phyloP scores from a whole-genome alignment of 192 early-diverging fungal genomes.

The Tieghemiomyces parasiticus region DNA sequence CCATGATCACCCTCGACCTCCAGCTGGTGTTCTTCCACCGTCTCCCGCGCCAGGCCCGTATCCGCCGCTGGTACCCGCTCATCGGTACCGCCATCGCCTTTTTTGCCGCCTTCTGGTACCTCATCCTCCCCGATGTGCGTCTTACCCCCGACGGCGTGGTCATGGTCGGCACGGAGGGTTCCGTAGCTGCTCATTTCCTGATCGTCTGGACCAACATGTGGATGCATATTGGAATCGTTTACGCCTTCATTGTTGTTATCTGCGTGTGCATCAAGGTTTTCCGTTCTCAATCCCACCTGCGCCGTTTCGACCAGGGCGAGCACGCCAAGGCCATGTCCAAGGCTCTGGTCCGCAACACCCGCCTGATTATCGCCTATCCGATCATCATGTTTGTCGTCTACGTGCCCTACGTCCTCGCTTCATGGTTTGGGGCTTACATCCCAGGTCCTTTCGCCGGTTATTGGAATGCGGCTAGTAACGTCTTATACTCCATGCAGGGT shows the following conservation, averaged over 20 bases:
- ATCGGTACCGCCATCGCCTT: background rate
- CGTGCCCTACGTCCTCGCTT: slow-evolving; percentile 1
- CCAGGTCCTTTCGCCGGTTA: background rate
- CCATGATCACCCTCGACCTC: background rate
- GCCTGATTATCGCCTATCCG: slow-evolving; percentile 10
- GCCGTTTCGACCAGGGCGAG: background rate
- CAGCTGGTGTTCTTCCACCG: background rate
- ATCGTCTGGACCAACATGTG: background rate
- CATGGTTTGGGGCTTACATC: slow-evolving; percentile 5
- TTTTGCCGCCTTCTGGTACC: background rate
- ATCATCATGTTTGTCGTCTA: slow-evolving; percentile 1
- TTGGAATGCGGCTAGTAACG: background rate
- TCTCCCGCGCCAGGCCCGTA: background rate
- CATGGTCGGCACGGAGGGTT: background rate
- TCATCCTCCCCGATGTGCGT: background rate
- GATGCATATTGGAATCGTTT: background rate
- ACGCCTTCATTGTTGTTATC: background rate
- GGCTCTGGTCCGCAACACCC: slow-evolving; percentile 11
- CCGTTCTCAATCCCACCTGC: background rate
- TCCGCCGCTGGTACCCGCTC: background rate
- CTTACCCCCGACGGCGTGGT: background rate
- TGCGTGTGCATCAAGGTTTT: slow-evolving; percentile 1
- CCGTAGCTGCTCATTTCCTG: background rate
- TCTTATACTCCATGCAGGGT: background rate
- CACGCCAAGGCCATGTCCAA: background rate